A percentile compares a stretch with the other conserved stretches of the same genome.
Conservation (phyloP, 352 stramenopile genomes). For the Pythium oligandrum region DNA sequence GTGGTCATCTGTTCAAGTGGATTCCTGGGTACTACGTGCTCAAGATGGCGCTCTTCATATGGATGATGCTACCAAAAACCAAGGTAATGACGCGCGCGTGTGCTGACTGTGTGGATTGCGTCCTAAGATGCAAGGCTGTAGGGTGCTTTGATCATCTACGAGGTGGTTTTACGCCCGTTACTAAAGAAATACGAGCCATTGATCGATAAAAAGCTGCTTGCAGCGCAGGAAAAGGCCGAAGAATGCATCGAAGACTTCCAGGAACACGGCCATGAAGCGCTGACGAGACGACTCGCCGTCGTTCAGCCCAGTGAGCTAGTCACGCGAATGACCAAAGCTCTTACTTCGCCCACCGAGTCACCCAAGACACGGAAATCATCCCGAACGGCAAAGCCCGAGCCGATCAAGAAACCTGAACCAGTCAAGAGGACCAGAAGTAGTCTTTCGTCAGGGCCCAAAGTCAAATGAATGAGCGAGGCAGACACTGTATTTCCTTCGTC, state of each 20-base stretch:
- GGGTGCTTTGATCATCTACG: conserved; percentile 66
- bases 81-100: conserved; percentile 23
- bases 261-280: conserved; percentile 36
- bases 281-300: conserved; percentile 37
- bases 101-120: no score
- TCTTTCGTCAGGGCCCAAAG: no score
- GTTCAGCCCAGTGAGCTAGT: conserved; percentile 55
- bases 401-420: no score
- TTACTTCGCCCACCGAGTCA: conserved; percentile 11
- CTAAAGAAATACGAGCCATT: conserved; percentile 69
- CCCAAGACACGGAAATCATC: neutral
- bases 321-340: conserved; percentile 34
- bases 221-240: conserved; percentile 39
- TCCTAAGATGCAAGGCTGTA: conserved; percentile 4
- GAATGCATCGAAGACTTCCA: conserved; percentile 46
- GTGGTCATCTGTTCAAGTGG: conserved; percentile 40
- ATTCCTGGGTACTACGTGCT: conserved; percentile 95
- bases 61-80: conserved; percentile 93
- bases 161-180: conserved; percentile 47
- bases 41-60: conserved; percentile 95
- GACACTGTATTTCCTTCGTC: no score
- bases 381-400: no score
- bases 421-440: no score
- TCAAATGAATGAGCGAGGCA: no score
- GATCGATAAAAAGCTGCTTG: conserved; percentile 58